These are phyloP conservation scores for Lyophyllum decastes DNA, from an alignment of 768 basidiomycete species.

Conservation along the genomic window DNA sequence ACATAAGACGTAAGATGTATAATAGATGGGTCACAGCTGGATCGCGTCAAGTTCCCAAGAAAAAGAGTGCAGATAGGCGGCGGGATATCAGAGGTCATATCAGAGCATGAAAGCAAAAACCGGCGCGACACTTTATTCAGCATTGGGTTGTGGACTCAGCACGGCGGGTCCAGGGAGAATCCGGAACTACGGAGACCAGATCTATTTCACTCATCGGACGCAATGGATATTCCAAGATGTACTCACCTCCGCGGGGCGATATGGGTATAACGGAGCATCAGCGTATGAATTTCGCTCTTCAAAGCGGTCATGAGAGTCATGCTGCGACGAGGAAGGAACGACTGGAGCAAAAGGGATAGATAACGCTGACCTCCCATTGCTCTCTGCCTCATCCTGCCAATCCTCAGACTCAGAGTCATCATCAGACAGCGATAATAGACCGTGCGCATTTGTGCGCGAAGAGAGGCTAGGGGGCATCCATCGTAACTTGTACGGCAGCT, in stretches of 20 bases:
- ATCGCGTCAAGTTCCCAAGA: too few species aligned
- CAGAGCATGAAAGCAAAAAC: background rate
- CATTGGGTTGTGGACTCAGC: background rate
- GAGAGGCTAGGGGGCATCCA: constrained; percentile 45
- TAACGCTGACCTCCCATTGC: constrained; percentile 20
- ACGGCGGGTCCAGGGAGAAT: constrained; percentile 15
- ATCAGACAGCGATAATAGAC: constrained; percentile 25
- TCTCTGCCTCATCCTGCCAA: constrained; percentile 17
- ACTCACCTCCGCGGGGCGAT: constrained; percentile 32
- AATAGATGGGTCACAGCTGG: too few species aligned
- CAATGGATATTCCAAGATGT: background rate
- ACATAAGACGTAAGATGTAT: too few species aligned
- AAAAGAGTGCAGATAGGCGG: too few species aligned
- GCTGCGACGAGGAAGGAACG: constrained; percentile 20
- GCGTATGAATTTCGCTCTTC: constrained; percentile 35
- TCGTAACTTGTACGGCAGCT: constrained; percentile 31
- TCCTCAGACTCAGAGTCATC: constrained; percentile 24
- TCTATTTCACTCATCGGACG: background rate
- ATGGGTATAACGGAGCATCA: constrained; percentile 27
- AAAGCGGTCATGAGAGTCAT: constrained; percentile 16
- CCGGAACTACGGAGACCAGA: constrained; percentile 10
- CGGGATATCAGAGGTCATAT: too few species aligned
- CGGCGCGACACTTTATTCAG: background rate
- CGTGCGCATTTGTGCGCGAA: constrained; percentile 25
- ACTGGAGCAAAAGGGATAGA: constrained; percentile 28